Conservation (phyloP, 257 asterid genomes). For the Ilex asprella region DNA sequence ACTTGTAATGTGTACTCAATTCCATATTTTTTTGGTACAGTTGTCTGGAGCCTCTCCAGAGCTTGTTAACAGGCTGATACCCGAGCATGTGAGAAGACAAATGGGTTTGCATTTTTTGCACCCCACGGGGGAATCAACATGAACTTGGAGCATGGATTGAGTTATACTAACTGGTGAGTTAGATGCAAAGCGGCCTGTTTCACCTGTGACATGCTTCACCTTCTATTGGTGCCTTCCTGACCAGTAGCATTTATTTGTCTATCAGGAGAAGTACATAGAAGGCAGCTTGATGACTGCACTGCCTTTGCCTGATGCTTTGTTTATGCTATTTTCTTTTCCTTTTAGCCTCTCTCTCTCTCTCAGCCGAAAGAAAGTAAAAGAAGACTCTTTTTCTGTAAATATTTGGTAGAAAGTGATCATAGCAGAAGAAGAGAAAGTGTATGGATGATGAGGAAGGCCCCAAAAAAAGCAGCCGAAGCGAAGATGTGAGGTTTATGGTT, state of each 20-base stretch:
- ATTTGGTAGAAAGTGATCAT: slow-evolving; percentile 24
- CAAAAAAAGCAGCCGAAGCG: slow-evolving; percentile 22
- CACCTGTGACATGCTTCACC: too few species aligned
- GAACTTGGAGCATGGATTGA: too few species aligned
- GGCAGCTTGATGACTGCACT: neutral
- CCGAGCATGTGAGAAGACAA: neutral
- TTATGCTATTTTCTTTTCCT: too few species aligned
- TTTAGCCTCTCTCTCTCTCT: too few species aligned
- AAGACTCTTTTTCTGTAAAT: slow-evolving; percentile 42
- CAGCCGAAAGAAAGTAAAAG: neutral
- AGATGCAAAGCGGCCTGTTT: too few species aligned
- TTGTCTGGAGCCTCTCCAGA: neutral
- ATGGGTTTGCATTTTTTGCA: neutral
- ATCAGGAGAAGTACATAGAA: neutral
- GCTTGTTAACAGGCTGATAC: neutral
- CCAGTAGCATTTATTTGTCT: neutral
- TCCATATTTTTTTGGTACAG: neutral
- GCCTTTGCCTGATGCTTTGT: neutral
- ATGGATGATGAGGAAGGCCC: slow-evolving; percentile 20
- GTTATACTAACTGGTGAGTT: too few species aligned
- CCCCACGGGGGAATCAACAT: neutral
- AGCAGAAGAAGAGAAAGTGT: slow-evolving; percentile 28
- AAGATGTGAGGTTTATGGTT: slow-evolving; percentile 20
- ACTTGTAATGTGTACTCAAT: too few species aligned
- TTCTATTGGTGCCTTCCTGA: neutral